phyloP scores from a whole-genome alignment of 495 filamentous ascomycete species.

The Tuber umbilicatum region DNA sequence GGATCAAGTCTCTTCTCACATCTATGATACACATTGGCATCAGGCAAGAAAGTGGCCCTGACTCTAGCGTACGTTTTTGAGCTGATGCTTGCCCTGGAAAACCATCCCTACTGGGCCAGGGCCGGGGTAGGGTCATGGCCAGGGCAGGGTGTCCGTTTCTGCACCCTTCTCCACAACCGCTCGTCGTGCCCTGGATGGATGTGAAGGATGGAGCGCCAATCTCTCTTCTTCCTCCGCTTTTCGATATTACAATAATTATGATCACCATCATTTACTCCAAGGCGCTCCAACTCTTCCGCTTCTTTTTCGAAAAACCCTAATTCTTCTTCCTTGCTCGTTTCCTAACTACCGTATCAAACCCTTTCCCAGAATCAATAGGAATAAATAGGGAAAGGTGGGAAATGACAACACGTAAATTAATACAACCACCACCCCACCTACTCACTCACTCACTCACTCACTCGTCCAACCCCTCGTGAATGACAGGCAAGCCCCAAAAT shows the following conservation, averaged over 20 bases:
- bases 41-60: background rate
- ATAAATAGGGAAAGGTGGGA: background rate
- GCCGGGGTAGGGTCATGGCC: background rate
- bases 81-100: background rate
- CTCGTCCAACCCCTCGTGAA: background rate
- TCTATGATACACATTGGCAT: background rate
- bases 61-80: background rate
- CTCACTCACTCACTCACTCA: background rate
- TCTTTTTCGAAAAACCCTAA: constrained; percentile 1
- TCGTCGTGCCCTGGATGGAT: background rate
- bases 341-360: background rate
- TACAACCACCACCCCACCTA: background rate
- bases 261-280: background rate
- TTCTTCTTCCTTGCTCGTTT: background rate
- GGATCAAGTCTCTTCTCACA: background rate
- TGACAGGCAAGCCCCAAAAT: background rate
- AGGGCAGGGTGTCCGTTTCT: constrained; percentile 1
- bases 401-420: background rate
- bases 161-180: background rate
- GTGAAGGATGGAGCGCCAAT: background rate
- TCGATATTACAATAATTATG: background rate
- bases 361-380: background rate
- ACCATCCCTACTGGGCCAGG: background rate
- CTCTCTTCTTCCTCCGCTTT: background rate
- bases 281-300: background rate